phyloP scores from a whole-genome alignment of 148 eudicot species.

The Amaranthus hypochondriacus region DNA sequence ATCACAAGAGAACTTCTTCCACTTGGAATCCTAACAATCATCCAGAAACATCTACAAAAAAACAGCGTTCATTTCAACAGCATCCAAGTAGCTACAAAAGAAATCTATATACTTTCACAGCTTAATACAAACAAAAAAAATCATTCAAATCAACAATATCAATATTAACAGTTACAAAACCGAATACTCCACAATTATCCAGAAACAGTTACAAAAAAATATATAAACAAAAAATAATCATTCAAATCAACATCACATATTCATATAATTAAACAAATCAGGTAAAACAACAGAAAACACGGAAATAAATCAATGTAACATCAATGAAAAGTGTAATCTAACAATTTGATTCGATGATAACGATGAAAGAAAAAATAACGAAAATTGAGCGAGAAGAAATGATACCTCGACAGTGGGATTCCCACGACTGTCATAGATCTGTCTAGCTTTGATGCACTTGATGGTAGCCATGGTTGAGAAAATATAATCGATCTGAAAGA shows the following conservation, averaged over 20 bases:
- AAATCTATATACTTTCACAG: no score
- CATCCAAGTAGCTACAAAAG: no score
- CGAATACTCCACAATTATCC: no score
- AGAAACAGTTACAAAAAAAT: background rate
- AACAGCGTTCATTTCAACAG: no score
- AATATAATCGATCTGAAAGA: background rate
- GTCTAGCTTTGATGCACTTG: slow-evolving; percentile 65
- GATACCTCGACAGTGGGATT: slow-evolving; percentile 94
- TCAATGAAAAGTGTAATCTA: background rate
- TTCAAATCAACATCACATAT: background rate
- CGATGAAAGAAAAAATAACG: slow-evolving; percentile 4
- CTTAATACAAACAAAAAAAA: background rate
- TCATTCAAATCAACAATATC: background rate
- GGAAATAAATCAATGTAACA: background rate
- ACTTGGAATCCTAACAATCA: background rate
- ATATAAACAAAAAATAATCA: background rate
- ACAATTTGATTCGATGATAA: slow-evolving; percentile 14
- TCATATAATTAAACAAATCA: background rate
- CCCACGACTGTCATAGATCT: slow-evolving; percentile 98
- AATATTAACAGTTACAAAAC: background rate
- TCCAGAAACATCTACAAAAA: background rate
- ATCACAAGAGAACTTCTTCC: background rate
- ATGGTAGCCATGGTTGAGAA: slow-evolving; percentile 55
- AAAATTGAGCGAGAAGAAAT: slow-evolving; percentile 7
- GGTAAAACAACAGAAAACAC: no score